Conservation (phyloP, 352 stramenopile genomes). For the Globisporangium parvum region DNA sequence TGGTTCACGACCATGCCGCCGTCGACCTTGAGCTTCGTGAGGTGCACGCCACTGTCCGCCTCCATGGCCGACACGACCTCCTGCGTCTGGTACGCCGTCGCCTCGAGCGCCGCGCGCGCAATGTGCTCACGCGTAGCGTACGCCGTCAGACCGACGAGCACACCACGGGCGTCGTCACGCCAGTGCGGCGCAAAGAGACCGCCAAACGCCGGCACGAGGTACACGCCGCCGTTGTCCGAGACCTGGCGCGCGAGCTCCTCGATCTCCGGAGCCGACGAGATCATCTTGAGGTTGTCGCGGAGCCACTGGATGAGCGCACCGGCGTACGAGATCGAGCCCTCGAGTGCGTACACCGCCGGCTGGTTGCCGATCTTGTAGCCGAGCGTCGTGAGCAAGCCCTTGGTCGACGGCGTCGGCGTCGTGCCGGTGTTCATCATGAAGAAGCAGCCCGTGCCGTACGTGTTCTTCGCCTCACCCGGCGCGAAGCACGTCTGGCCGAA, state of each 20-base stretch:
- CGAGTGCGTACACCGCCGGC: constrained; percentile 93
- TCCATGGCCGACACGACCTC: constrained; percentile 95
- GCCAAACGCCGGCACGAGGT: constrained; percentile 97
- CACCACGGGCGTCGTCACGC: constrained; percentile 93
- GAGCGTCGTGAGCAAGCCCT: constrained; percentile 95
- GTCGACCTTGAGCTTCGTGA: constrained; percentile 94
- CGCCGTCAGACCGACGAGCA: constrained; percentile 95
- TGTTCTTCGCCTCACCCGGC: constrained; percentile 96
- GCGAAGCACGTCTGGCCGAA: constrained; percentile 97
- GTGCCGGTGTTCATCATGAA: constrained; percentile 99
- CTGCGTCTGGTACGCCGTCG: constrained; percentile 93
- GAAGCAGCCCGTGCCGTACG: constrained; percentile 98
- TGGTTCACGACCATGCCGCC: constrained; percentile 97
- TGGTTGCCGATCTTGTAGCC: constrained; percentile 79
- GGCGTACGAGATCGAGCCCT: constrained; percentile 95
- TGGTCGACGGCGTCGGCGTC: constrained; percentile 74
- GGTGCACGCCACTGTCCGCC: constrained; percentile 83
- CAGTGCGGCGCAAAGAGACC: constrained; percentile 97
- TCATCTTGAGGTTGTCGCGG: constrained; percentile 97
- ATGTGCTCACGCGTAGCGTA: constrained; percentile 95
- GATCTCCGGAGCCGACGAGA: constrained; percentile 83
- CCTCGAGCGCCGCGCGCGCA: constrained; percentile 94
- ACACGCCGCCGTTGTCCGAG: constrained; percentile 94
- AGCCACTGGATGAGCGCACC: constrained; percentile 98
- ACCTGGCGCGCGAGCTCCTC: constrained; percentile 86